Base-by-base conservation (phyloP, 2,329 filamentous ascomycete species). In the Phyllosticta ampelicida region DNA sequence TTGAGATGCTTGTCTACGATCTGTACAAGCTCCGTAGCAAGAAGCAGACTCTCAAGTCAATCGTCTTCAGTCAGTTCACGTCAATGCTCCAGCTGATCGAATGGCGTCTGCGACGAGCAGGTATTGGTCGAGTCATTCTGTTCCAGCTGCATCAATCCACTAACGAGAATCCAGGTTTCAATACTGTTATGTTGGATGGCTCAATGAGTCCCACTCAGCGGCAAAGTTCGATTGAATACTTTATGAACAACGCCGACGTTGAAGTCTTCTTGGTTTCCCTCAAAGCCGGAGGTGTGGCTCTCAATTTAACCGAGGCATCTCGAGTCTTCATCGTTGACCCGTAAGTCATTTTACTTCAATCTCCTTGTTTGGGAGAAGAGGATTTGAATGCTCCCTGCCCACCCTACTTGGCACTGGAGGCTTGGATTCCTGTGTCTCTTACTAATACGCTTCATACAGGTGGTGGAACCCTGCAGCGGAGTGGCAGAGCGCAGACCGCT, bases 381-480 rank as follows among this genome's bases (percentile, higher is more conserved):
- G 23, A 59, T 28, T 53, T 55, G 6, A 9, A 49, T 16, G 28
- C 36, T 29, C 13, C 29, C n/a, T 44, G 36, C 11, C 9, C 10
- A 23, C 48, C 44, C 18, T 20, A 8, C 8, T 3, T 26, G 23
- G 23, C 23, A 26, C 23, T 26, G 3, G 23, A 8, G 8, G 8
- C 3, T 26, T 26, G 3, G 23, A 26, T 4, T 4, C 4, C 3
- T 26, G 23, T 8, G 23, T 26, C 8, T 18, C n/a, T 20, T 65
- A 52, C 71, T 71, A 64, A 75, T 55, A 18, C 4, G 23, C 13
- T 60, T 29, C 23, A 26, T n/a, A 11, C 61, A 90, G 87, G 65
- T 97, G 94, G 94, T 99, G 94, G 94, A 97, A 97, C 65, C 94
- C 94, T n/a, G 91, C 91, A n/a, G 92, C 92, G 0, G 94, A 99